A percentile compares a stretch with the other conserved stretches of the same genome.
Evolutionary conservation across 768 basidiomycete genomes (phyloP).

Genomic region (Suillus occidentalis): DNA sequence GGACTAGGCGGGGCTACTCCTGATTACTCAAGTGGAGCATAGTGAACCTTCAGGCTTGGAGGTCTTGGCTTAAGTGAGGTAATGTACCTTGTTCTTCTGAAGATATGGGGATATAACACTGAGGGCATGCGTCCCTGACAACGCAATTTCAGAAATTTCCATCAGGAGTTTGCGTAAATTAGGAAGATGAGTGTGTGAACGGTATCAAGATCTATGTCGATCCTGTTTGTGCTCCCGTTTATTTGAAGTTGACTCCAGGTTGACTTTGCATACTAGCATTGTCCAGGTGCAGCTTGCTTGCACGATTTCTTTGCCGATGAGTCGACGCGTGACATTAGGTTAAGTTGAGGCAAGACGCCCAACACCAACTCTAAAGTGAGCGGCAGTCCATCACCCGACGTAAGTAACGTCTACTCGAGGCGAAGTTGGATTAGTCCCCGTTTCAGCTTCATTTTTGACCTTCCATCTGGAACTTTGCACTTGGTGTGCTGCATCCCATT

Average conservation of each 20-base stretch:
- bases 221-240: not conserved
- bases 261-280: not conserved
- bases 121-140: not conserved
- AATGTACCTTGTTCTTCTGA: not conserved
- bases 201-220: constrained; percentile 11
- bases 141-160: not conserved
- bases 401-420: constrained; percentile 1
- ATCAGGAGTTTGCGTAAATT: not conserved
- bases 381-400: not conserved
- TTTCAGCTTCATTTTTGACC: not conserved
- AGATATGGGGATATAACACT: not conserved
- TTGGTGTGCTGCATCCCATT: not conserved
- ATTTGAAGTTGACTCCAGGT: not conserved
- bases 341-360: not conserved
- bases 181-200: constrained; percentile 10
- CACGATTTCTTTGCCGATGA: not conserved
- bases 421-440: not conserved
- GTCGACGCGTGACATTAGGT: not conserved
- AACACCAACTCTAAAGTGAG: not conserved
- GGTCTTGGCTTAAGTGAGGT: constrained; percentile 5
- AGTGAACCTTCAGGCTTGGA: not conserved
- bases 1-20: not conserved
- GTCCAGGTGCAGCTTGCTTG: not conserved
- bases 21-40: not conserved
- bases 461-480: constrained; percentile 1